These are phyloP conservation scores for Aspergillus affinis DNA, from an alignment of 495 filamentous ascomycete species.

Conservation along the genomic window DNA sequence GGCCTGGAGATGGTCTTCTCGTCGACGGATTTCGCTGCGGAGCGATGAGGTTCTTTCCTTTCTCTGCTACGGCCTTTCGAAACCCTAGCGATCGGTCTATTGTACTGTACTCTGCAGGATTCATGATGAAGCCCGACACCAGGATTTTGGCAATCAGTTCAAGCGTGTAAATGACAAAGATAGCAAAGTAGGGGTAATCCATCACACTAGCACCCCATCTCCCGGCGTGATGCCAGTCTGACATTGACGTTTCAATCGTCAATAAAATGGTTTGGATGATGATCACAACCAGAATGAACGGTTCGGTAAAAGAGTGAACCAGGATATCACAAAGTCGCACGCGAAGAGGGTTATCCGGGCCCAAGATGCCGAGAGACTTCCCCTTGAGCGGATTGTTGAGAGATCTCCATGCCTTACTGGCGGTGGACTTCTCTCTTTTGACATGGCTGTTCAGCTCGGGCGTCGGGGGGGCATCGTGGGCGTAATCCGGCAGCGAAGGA, in stretches of 20 bases:
- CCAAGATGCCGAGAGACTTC: conserved; percentile 80
- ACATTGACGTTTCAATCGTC: conserved; percentile 72
- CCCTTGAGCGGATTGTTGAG: conserved; percentile 82
- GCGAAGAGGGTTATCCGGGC: conserved; percentile 72
- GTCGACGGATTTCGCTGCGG: conserved; percentile 71
- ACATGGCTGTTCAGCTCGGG: conserved; percentile 28
- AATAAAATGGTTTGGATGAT: conserved; percentile 84
- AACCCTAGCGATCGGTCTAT: conserved; percentile 70
- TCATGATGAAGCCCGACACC: conserved; percentile 89
- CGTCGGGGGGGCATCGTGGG: conserved; percentile 52
- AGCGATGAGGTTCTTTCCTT: conserved; percentile 73
- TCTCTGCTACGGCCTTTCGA: conserved; percentile 68
- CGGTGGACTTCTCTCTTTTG: conserved; percentile 39
- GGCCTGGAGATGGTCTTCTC: conserved; percentile 41
- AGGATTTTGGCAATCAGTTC: conserved; percentile 80
- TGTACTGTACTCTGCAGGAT: conserved; percentile 81
- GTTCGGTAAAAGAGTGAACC: conserved; percentile 86
- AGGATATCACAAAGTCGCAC: conserved; percentile 78
- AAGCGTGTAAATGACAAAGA: conserved; percentile 89
- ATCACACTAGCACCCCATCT: conserved; percentile 68
- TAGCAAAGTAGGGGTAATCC: conserved; percentile 75
- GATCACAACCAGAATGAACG: conserved; percentile 83
- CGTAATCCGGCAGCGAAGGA: conserved; percentile 54
- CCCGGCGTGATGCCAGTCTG: conserved; percentile 56
- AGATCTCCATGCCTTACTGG: conserved; percentile 43